Evolutionary conservation across 1,284 basidiomycete species (phyloP).

Genomic region (Leccinum angustisporum): DNA sequence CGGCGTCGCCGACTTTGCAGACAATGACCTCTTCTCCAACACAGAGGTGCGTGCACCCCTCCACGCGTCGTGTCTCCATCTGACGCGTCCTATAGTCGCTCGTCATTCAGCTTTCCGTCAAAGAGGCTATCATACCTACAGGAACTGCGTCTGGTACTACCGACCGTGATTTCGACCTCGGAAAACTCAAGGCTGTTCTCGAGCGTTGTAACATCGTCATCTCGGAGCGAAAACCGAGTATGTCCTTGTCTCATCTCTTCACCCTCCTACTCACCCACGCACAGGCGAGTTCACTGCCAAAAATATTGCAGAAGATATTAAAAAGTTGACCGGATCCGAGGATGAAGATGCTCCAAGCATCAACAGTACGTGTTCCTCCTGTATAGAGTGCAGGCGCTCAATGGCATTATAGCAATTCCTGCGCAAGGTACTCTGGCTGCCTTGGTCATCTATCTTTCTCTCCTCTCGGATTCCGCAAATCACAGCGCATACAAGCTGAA

Average conservation of each 20-base stretch:
- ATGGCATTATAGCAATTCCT: conserved; percentile 21
- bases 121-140: conserved; percentile 81
- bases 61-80: background rate
- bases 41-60: conserved; percentile 78
- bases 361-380: conserved; percentile 10
- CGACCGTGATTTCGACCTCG: conserved; percentile 83
- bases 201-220: conserved; percentile 91
- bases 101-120: conserved; percentile 94
- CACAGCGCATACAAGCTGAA: conserved; percentile 80
- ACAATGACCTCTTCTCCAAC: conserved; percentile 96
- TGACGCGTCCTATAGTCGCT: conserved; percentile 64
- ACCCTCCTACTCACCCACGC: background rate
- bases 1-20: conserved; percentile 85
- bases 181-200: conserved; percentile 80
- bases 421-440: conserved; percentile 67
- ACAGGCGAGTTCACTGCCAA: conserved; percentile 83
- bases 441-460: conserved; percentile 79
- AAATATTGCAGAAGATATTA: conserved; percentile 84
- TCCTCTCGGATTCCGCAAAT: conserved; percentile 82
- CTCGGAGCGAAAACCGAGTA: conserved; percentile 85
- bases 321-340: conserved; percentile 53
- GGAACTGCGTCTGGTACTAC: conserved; percentile 69
- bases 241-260: conserved; percentile 25
- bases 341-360: conserved; percentile 23
- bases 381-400: conserved; percentile 20